Evolutionary conservation across 345 rosid species (phyloP).

Genomic region (Linum tenue): DNA sequence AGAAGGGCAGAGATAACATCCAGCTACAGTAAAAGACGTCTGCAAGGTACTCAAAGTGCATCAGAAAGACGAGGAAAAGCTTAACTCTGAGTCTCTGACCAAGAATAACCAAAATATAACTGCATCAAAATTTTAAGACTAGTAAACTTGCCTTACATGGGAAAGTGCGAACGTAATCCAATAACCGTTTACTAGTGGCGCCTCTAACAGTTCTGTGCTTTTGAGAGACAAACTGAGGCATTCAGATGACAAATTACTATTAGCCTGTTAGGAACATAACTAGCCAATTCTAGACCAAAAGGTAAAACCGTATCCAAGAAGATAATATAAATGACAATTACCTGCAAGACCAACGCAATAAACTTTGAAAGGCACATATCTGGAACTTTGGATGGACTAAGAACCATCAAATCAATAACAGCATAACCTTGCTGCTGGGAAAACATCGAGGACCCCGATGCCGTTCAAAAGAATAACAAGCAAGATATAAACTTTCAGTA

Average conservation of each 20-base stretch:
- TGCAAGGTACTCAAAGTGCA: constrained; percentile 19
- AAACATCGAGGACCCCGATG: constrained; percentile 1
- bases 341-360: constrained; percentile 61
- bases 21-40: constrained; percentile 87
- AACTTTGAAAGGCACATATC: constrained; percentile 66
- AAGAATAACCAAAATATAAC: constrained; percentile 1
- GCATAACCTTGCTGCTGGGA: constrained; percentile 62
- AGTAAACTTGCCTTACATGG: constrained; percentile 66
- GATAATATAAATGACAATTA: constrained; percentile 11
- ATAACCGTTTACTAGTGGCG: constrained; percentile 55
- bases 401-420: constrained; percentile 51
- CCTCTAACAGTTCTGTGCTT: constrained; percentile 79
- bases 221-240: constrained; percentile 71
- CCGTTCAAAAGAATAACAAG: not conserved
- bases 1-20: constrained; percentile 87
- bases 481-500: not conserved
- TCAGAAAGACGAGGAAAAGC: not conserved
- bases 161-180: constrained; percentile 46
- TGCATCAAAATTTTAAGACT: constrained; percentile 7
- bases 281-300: not conserved
- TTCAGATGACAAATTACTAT: constrained; percentile 14
- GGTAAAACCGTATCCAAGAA: not conserved
- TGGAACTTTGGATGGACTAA: constrained; percentile 41
- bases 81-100: too few relatives aligned
- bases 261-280: not conserved